These are phyloP conservation scores for Mycosphaerelloides madeirae DNA, from an alignment of 2,329 filamentous ascomycete genomes.

Conservation along the genomic window DNA sequence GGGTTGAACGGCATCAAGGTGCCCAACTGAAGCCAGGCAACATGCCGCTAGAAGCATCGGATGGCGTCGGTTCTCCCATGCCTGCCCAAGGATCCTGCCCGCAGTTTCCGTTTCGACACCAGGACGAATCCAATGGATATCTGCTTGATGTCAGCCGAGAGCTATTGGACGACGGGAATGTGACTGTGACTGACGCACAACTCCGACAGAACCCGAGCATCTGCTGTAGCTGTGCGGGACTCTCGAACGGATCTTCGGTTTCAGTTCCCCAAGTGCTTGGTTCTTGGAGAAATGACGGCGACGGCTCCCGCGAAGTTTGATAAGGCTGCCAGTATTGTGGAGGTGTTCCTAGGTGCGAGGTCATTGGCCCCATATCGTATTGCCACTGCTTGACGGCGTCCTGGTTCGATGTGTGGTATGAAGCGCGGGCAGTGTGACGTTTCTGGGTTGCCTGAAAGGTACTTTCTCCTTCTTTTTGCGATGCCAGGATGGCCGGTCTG, in stretches of 20 bases:
- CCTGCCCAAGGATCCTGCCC: constrained; percentile 2
- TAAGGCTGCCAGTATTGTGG: constrained; percentile 2
- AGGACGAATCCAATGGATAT: constrained; percentile 8
- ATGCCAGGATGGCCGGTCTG: not conserved
- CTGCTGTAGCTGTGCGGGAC: constrained; percentile 4
- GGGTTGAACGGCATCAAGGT: constrained; percentile 8
- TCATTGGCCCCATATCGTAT: not conserved
- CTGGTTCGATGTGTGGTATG: not conserved
- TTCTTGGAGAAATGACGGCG: constrained; percentile 1
- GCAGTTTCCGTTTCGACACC: constrained; percentile 6
- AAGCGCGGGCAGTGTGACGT: not conserved
- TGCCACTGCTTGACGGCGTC: constrained; percentile 4
- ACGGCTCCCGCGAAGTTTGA: not conserved
- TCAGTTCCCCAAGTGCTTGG: not conserved
- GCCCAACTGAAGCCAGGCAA: constrained; percentile 9
- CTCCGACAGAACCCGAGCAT: constrained; percentile 7
- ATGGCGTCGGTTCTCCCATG: constrained; percentile 1
- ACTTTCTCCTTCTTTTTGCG: constrained; percentile 7
- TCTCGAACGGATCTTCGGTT: constrained; percentile 3
- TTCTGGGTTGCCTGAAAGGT: constrained; percentile 1
- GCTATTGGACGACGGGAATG: not conserved
- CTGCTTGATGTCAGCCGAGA: constrained; percentile 1
- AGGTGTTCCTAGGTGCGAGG: not conserved
- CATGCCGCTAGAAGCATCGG: constrained; percentile 7
- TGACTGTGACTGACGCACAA: constrained; percentile 7